These are phyloP conservation scores for Nepenthes alata DNA, from an alignment of 179 eudicot species.

Conservation along the genomic window DNA sequence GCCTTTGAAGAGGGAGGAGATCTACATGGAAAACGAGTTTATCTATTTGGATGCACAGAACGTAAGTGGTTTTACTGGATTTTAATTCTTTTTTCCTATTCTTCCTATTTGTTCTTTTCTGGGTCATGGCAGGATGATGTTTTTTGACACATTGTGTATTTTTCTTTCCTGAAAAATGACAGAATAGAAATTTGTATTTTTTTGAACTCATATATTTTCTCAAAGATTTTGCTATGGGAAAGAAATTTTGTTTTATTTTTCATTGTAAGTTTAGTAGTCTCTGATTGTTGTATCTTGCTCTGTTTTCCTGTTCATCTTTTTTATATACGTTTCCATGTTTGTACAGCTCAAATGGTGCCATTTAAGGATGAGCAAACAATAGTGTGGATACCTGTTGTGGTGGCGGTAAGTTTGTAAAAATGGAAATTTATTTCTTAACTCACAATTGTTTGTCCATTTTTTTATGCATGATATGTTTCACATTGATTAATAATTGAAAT, in stretches of 20 bases:
- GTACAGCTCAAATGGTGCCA: constrained; percentile 85
- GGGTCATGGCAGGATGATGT: not conserved
- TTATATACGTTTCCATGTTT: constrained; percentile 4
- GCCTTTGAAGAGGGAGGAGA: constrained; percentile 93
- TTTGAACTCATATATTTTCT: too few species aligned
- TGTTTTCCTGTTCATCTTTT: not conserved
- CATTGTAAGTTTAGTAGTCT: too few species aligned
- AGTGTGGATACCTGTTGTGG: constrained; percentile 69
- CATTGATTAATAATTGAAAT: not conserved
- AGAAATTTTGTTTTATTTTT: too few species aligned
- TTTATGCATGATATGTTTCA: not conserved
- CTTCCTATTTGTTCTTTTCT: not conserved
- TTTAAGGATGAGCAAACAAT: constrained; percentile 47
- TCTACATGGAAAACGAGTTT: constrained; percentile 59
- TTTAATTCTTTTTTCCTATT: not conserved
- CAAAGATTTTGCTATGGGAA: too few species aligned
- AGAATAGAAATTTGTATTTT: too few species aligned
- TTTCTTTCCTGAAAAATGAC: not conserved
- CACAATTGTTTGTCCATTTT: not conserved
- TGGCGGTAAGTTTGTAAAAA: constrained; percentile 62
- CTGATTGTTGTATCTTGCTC: not conserved
- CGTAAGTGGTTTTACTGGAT: constrained; percentile 38
- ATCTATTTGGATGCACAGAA: constrained; percentile 90
- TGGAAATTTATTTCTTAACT: not conserved
- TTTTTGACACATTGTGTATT: not conserved